Conservation (phyloP, 192 early-diverging fungal genomes). For the Backusella circina region DNA sequence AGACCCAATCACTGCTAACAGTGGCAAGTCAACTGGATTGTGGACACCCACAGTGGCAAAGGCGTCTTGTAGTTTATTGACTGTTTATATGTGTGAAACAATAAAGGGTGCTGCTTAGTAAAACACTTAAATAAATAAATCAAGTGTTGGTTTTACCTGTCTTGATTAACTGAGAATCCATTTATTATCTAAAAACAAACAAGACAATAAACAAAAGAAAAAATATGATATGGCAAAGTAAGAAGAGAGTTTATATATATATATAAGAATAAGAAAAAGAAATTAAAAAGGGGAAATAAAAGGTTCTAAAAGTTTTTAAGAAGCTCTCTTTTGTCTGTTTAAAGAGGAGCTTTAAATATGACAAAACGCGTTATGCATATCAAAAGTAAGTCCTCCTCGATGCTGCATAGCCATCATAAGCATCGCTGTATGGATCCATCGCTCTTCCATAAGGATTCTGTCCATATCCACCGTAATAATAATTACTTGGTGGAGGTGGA, state of each 20-base stretch:
- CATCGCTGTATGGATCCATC: background rate
- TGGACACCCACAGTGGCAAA: slow-evolving; percentile 89
- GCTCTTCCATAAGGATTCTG: background rate
- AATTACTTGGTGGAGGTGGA: background rate
- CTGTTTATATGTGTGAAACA: slow-evolving; percentile 15
- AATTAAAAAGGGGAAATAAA: background rate
- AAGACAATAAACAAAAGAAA: background rate
- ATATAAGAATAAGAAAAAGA: background rate
- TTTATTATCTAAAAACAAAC: background rate
- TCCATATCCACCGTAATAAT: background rate
- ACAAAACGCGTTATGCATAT: background rate
- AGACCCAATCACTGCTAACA: slow-evolving; percentile 84
- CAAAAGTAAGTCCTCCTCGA: background rate
- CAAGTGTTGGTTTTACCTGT: slow-evolving; percentile 30
- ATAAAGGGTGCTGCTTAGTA: background rate
- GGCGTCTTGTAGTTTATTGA: slow-evolving; percentile 88
- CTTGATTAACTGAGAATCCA: slow-evolving; percentile 54
- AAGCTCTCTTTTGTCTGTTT: too few relatives aligned
- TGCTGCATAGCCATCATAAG: background rate
- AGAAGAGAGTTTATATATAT: background rate
- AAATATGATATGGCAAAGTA: background rate
- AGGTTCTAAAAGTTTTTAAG: background rate
- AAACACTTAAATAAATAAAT: background rate
- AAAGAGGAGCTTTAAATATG: background rate
- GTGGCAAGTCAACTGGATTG: slow-evolving; percentile 87